phyloP scores from a whole-genome alignment of 139 green algal species.

The Penium margaritaceum region DNA sequence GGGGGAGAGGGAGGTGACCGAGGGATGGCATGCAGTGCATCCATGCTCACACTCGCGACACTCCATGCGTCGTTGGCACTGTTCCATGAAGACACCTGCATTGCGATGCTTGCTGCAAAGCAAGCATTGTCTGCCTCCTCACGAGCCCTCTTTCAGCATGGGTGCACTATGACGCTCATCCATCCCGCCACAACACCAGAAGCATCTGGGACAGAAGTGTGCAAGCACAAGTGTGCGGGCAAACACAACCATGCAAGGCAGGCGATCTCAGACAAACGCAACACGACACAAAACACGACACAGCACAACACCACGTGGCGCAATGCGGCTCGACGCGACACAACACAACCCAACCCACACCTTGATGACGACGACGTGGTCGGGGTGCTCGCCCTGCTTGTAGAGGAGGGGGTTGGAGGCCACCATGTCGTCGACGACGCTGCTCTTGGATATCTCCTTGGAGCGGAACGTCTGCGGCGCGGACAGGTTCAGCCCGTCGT shows the following conservation, averaged over 20 bases:
- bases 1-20: not conserved
- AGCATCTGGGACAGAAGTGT: no score
- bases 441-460: constrained; percentile 95
- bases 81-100: no score
- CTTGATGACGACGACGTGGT: constrained; percentile 99
- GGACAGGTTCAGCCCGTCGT: constrained; percentile 94
- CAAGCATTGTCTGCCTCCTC: not conserved
- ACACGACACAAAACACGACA: not conserved
- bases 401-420: constrained; percentile 88
- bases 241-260: not conserved
- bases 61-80: no score
- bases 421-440: constrained; percentile 99
- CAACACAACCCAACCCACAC: not conserved
- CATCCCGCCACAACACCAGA: no score
- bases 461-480: constrained; percentile 78
- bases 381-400: constrained; percentile 84
- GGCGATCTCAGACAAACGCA: not conserved
- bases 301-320: no score
- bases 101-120: not conserved
- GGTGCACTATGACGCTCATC: not conserved
- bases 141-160: no score
- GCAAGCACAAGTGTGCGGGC: not conserved
- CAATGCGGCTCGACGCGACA: not conserved
- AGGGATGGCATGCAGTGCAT: not conserved
- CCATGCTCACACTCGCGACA: no score